Conservation (phyloP, 352 stramenopile genomes). For the Globisporangium splendens region DNA sequence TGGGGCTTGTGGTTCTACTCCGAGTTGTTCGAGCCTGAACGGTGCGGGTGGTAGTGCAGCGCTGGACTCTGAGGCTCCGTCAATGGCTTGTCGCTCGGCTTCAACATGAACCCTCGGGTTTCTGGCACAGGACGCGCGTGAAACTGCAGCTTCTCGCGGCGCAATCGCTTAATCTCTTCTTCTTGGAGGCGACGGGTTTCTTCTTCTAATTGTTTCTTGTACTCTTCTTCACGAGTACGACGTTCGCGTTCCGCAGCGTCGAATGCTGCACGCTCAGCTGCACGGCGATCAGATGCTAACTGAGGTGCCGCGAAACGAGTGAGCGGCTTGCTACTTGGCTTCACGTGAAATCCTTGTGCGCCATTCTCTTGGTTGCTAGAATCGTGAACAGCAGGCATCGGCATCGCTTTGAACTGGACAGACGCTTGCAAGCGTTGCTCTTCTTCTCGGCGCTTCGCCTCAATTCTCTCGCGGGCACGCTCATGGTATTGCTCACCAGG, state of each 20-base stretch:
- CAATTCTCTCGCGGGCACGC: constrained; percentile 51
- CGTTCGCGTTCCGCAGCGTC: constrained; percentile 69
- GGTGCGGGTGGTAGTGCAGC: constrained; percentile 22
- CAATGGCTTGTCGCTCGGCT: constrained; percentile 37
- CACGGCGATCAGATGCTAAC: constrained; percentile 58
- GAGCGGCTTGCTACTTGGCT: constrained; percentile 31
- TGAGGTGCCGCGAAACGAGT: constrained; percentile 50
- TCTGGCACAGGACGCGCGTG: constrained; percentile 59
- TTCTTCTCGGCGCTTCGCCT: constrained; percentile 55
- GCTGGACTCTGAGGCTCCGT: constrained; percentile 58
- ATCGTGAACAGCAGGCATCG: constrained; percentile 54
- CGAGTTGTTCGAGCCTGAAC: constrained; percentile 3
- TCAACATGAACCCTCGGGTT: constrained; percentile 43
- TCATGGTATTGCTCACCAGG: constrained; percentile 53
- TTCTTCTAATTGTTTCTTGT: constrained; percentile 46
- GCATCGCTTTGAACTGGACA: constrained; percentile 54
- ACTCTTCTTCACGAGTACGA: constrained; percentile 55
- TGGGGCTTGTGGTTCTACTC: background rate
- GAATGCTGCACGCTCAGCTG: constrained; percentile 59
- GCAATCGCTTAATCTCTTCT: constrained; percentile 67
- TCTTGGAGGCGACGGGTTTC: constrained; percentile 49
- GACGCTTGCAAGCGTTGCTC: constrained; percentile 39
- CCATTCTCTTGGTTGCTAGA: constrained; percentile 11
- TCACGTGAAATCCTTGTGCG: constrained; percentile 19
- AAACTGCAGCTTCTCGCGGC: constrained; percentile 72